These are phyloP conservation scores for Nemophila menziesii DNA, from an alignment of 257 asterid species.

Conservation along the genomic window DNA sequence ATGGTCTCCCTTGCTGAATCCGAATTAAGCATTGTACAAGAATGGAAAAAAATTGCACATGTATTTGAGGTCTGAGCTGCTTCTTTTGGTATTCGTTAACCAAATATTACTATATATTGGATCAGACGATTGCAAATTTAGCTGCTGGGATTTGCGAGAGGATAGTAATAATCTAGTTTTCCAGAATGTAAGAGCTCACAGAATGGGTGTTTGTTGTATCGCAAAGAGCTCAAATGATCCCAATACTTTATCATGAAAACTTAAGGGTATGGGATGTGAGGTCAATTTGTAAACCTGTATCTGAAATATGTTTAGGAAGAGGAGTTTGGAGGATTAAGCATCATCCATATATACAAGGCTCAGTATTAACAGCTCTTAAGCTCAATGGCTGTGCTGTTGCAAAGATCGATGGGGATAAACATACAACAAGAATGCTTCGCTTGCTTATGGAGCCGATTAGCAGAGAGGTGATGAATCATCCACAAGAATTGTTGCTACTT, in stretches of 20 bases:
- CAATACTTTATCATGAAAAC: conserved; percentile 50
- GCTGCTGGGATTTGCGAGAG: conserved; percentile 82
- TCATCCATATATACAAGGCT: conserved; percentile 44
- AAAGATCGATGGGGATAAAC: conserved; percentile 25
- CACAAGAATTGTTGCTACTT: conserved; percentile 50
- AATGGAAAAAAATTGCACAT: conserved; percentile 89
- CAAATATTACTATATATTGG: conserved; percentile 71
- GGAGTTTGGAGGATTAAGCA: conserved; percentile 95
- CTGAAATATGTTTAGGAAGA: conserved; percentile 50
- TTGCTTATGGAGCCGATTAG: conserved; percentile 97
- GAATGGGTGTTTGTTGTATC: conserved; percentile 79
- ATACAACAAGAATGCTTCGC: conserved; percentile 51
- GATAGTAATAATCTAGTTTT: conserved; percentile 49
- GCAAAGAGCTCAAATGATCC: conserved; percentile 63
- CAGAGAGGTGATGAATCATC: conserved; percentile 39
- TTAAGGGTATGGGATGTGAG: conserved; percentile 81
- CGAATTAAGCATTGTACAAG: conserved; percentile 29
- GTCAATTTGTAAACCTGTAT: conserved; percentile 46
- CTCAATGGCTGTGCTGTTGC: conserved; percentile 83
- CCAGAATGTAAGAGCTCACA: conserved; percentile 50
- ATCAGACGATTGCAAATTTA: conserved; percentile 82
- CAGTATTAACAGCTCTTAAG: conserved; percentile 78
- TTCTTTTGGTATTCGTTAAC: conserved; percentile 67
- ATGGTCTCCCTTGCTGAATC: conserved; percentile 48
- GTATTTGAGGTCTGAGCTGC: conserved; percentile 89